Base-by-base conservation (phyloP, 2,329 filamentous ascomycete genomes). In the Cladorrhinum sp. region DNA sequence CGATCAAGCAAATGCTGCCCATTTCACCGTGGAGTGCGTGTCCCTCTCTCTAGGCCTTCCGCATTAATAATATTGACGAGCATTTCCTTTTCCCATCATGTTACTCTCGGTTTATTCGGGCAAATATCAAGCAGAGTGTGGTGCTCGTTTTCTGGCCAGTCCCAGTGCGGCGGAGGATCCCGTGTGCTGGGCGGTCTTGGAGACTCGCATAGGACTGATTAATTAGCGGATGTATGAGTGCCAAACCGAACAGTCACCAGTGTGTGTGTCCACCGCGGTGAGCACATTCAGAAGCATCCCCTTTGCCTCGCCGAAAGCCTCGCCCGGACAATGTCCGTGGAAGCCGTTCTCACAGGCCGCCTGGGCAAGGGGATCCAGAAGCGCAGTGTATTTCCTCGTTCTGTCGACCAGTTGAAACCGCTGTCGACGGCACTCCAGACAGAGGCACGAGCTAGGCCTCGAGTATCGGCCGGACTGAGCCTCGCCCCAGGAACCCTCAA, bases 141-240 rank as follows among this genome's bases (percentile, higher is more conserved):
- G 18, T 56, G 13, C 38, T 56, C 53, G 53, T 56, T 56, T 20
- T 56, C 41, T 36, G 27, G 12, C 53, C 53, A 56, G 53, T 56
- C 16, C 29, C 38, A 29, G 53, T 8, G 7, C 38, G 13, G 10
- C 32, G 38, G 24, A 56, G 53, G 32, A 32, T 32, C 23, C 53
- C 53, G 52, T 45, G 20, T 45, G 29, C 23, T 13, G 13, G 25
- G 50, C 23, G 50, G 50, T 13, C 25, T 20, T 36, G 32, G 9
- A 36, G 25, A 29, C 10, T 22, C 20, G 41, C 41, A 45, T 20
- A 41, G 36, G 36, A 13, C 36, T n/a, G 6, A n/a, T 41, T n/a
- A 45, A 45, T 45, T 22, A 10, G 32, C 9, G 12, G n/a, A n/a
- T n/a, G n/a, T n/a, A n/a, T n/a, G n/a, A n/a, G n/a, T n/a, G n/a